A percentile compares a stretch with the other conserved stretches of the same genome.
Evolutionary conservation across 208 protist genomes (phyloP).

Genomic region (Naegleria fowleri): DNA sequence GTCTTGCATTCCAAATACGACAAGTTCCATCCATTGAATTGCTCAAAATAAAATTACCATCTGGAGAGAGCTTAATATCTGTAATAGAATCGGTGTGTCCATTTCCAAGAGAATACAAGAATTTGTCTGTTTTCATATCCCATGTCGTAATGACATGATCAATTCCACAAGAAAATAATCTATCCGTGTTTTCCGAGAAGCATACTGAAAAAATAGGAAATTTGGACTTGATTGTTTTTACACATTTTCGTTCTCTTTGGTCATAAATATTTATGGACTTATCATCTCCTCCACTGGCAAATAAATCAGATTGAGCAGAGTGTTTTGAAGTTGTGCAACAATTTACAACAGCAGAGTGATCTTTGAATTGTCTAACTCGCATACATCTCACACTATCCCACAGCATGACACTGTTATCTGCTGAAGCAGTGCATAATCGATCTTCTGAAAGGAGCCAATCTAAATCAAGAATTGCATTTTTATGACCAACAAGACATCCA

Average conservation of each 20-base stretch:
- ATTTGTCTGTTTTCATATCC: conserved; percentile 28
- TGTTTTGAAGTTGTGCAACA: background rate
- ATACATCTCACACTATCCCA: conserved; percentile 21
- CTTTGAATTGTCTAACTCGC: conserved; percentile 30
- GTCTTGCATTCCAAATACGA: conserved; percentile 33
- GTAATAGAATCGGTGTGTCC: conserved; percentile 36
- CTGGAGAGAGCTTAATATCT: conserved; percentile 18
- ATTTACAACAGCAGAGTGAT: conserved; percentile 38
- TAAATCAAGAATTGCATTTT: conserved; percentile 33
- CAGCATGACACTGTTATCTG: conserved; percentile 36
- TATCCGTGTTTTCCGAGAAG: background rate
- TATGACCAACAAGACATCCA: conserved; percentile 29
- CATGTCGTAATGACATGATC: conserved; percentile 2
- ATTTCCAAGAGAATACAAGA: background rate
- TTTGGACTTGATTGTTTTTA: background rate
- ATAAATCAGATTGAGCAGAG: background rate
- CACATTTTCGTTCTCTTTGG: conserved; percentile 26
- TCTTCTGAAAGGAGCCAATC: background rate
- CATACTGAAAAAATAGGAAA: conserved; percentile 27
- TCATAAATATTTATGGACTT: conserved; percentile 31
- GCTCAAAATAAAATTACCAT: conserved; percentile 28
- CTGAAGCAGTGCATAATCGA: conserved; percentile 24
- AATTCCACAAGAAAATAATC: conserved; percentile 26
- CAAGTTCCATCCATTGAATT: conserved; percentile 33
- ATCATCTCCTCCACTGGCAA: conserved; percentile 34